Base-by-base conservation (phyloP, 2,329 filamentous ascomycete genomes). In the Apiospora phragmitis region DNA sequence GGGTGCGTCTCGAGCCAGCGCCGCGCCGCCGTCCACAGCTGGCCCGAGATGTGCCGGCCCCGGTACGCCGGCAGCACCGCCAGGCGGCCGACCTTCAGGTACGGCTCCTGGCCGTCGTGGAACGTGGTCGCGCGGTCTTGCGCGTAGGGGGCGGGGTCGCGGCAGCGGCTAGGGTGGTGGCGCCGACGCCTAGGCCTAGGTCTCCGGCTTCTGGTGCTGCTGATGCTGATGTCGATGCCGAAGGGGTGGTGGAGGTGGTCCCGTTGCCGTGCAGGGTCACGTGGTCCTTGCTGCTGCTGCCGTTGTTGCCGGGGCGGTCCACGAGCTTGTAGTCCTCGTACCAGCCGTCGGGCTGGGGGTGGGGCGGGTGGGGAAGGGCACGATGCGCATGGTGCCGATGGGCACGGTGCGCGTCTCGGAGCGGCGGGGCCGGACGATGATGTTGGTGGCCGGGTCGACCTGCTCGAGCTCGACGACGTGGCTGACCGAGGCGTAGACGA, bases 51-150 rank as follows among this genome's bases (percentile, higher is more conserved):
- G 14, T 89, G 89, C 72, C 87, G 85, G 0, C 91, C 89, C 41
- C 94, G 88, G 78, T 90, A 93, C 35, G 88, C 84, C 11, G 85
- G 82, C 18, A 93, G 75, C 0, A 96, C 91, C 0, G 94, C 93
- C 38, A 98, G 84, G 0, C 94, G 88, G 6, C 94, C 94, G 1
- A 98, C 82, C 82, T 95, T 97, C 73, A 97, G 85, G 80, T 95
- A 97, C 0, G 93, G 90, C 77, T 97, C 94, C 47, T 84, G 78
- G 8, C 87, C 88, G 76, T 92, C 86, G 78, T 89, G 87, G 74
- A 86, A 83, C 67, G 81, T 85, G 51, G 86, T 89, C 62, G 80
- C 75, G 4, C 84, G 81, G 77, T 89, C 86, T 12, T 29, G 32
- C n/a, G 75, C 75, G 66, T 74, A 76, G 21, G 75, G 43, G 75